A percentile compares a stretch with the other conserved stretches of the same genome.
Conservation (phyloP, 2,329 filamentous ascomycete species). For the Coniosporium tulheliwenetii region DNA sequence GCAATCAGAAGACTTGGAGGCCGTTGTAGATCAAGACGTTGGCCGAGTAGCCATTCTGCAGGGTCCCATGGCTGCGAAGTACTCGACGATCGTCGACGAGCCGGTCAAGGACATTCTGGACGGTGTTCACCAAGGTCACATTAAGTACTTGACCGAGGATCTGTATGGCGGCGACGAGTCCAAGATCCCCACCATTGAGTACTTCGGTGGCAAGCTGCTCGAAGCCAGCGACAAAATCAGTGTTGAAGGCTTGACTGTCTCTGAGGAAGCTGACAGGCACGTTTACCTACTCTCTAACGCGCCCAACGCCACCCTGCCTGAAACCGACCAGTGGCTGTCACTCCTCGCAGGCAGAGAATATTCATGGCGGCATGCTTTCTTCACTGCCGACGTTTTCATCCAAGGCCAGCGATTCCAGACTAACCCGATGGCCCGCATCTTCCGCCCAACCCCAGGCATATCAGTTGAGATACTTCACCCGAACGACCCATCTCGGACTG, state of each 20-base stretch:
- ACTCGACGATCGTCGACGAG: constrained; percentile 79
- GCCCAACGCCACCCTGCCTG: constrained; percentile 58
- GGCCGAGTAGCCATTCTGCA: constrained; percentile 92
- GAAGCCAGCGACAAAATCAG: constrained; percentile 58
- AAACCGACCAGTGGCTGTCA: constrained; percentile 70
- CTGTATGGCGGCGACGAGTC: constrained; percentile 60
- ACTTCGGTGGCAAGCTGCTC: constrained; percentile 81
- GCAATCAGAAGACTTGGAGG: constrained; percentile 96
- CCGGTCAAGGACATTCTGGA: constrained; percentile 92
- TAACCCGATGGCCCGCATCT: constrained; percentile 86
- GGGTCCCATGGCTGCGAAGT: constrained; percentile 82
- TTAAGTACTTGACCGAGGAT: constrained; percentile 62
- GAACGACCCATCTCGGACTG: constrained; percentile 67
- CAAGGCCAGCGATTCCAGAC: constrained; percentile 96
- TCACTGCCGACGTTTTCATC: constrained; percentile 83
- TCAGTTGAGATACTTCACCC: constrained; percentile 78
- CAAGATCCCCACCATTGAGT: constrained; percentile 74
- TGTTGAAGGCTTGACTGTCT: constrained; percentile 72
- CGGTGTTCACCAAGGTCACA: constrained; percentile 77
- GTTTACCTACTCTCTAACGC: constrained; percentile 71
- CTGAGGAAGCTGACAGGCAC: constrained; percentile 63
- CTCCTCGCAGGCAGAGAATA: constrained; percentile 73
- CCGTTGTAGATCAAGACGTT: constrained; percentile 90
- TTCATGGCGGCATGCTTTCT: constrained; percentile 89
- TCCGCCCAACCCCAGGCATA: constrained; percentile 71